Base-by-base conservation (phyloP, 352 stramenopile species). In the Phytophthora cactorum region DNA sequence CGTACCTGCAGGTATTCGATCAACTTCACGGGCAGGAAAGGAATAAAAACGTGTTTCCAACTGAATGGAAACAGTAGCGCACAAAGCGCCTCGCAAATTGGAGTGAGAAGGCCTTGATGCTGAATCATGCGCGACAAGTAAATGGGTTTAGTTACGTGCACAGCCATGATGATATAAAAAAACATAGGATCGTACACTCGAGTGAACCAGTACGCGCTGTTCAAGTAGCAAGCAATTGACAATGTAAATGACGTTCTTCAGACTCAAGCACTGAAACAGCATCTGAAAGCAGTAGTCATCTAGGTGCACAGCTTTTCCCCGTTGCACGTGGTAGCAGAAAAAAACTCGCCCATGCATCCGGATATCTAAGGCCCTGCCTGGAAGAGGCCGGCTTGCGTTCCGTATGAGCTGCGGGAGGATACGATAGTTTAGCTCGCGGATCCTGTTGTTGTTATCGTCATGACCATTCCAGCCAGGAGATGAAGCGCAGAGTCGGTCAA, bases 31-130 rank as follows among this genome's bases (percentile, higher is more conserved):
- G 90, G 90, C 2, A 95, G 82, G 38, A 96, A 89, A 15, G 90
- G 88, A 10, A 96, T 88, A 70, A 93, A 96, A 25, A 95, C 88
- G 66, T 97, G 89, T 46, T 91, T 82, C 88, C 89, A 97, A 1
- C 57, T 77, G 38, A 97, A 94, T 4, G 90, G 90, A 57, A 91
- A 96, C 32, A 97, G 63, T 43, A 97, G 66, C n/a, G 84, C 77
- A 44, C 70, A 83, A 9, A 96, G 74, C 7, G 90, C 88, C 64
- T 97, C 87, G 34, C 84, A 91, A 31, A 95, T 79, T 25, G 85
- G 84, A 3, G 83, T 95, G 29, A 97, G 74, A 4, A 90, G 70
- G 3, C 81, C 86, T 53, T 78, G 67, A 36, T 95, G 81, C 82
- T 92, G 31, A 38, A 71, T 45, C 31, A 72, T 10, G 44, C 3